phyloP scores from a whole-genome alignment of 257 asterid species.

The Solanum lignicaule region DNA sequence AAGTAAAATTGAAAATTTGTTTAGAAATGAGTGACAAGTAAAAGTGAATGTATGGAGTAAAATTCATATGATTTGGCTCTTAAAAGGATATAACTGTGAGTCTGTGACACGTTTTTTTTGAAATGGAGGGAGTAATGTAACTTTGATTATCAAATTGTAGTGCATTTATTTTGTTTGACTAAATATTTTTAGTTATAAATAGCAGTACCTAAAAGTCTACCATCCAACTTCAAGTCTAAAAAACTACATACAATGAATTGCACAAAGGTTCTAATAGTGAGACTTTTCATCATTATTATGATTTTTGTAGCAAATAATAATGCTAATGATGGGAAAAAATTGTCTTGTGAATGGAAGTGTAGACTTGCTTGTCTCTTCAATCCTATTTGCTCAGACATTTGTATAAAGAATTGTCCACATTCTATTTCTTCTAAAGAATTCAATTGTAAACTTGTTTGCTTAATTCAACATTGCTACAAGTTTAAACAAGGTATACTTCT shows the following conservation, averaged over 20 bases:
- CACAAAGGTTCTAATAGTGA: neutral
- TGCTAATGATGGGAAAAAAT: neutral
- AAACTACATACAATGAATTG: neutral
- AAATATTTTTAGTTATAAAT: neutral
- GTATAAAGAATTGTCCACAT: neutral
- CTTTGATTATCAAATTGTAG: too few relatives aligned
- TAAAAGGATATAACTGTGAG: too few relatives aligned
- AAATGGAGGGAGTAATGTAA: neutral
- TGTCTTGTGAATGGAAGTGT: neutral
- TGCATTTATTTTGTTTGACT: neutral
- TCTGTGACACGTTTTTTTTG: too few relatives aligned
- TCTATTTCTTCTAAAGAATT: neutral
- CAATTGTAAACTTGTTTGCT: neutral
- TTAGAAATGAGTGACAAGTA: neutral
- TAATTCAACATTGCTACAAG: neutral
- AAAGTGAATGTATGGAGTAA: too few relatives aligned
- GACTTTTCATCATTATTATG: neutral
- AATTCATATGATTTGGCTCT: neutral
- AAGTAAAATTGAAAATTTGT: neutral
- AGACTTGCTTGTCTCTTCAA: neutral
- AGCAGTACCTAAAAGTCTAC: neutral
- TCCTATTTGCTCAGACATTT: neutral
- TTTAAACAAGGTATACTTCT: neutral
- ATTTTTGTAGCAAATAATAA: neutral
- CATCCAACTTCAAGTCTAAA: neutral